phyloP scores from a whole-genome alignment of 2,329 filamentous ascomycete genomes.

The Rhytidhysteron rufulum region DNA sequence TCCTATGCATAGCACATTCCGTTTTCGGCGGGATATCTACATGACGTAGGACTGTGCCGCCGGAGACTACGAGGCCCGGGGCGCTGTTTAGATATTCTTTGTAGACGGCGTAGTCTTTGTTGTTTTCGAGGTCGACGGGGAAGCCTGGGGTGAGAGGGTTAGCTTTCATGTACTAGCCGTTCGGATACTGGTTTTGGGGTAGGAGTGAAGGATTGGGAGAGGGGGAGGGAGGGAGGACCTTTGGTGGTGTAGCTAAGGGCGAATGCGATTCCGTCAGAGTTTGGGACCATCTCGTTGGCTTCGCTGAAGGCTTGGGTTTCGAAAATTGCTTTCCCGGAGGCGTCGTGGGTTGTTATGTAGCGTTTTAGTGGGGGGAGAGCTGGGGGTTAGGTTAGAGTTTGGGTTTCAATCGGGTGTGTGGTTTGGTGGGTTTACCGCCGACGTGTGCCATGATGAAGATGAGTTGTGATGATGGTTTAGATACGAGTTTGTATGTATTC shows the following conservation, averaged over 20 bases:
- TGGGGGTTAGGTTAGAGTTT: too few species aligned
- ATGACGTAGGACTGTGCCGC: conserved; percentile 45
- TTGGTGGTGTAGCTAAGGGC: conserved; percentile 49
- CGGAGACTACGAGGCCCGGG: conserved; percentile 48
- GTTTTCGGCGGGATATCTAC: conserved; percentile 35
- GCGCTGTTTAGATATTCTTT: conserved; percentile 40
- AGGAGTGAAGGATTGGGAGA: too few species aligned
- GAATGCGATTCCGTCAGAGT: conserved; percentile 46
- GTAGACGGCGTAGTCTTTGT: conserved; percentile 47
- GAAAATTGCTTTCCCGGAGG: conserved; percentile 29
- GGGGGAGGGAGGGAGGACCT: too few species aligned
- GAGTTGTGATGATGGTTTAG: too few species aligned
- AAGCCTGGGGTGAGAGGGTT: too few species aligned
- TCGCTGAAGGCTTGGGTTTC: conserved; percentile 34
- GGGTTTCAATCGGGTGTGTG: too few species aligned
- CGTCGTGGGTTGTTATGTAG: conserved; percentile 27
- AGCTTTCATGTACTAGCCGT: too few species aligned
- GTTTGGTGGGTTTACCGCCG: too few species aligned
- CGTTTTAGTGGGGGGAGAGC: conserved; percentile 30
- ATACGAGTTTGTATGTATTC: too few species aligned
- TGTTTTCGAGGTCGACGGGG: conserved; percentile 44
- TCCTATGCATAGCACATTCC: conserved; percentile 39
- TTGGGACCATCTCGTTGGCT: conserved; percentile 32
- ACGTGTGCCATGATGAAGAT: conserved; percentile 28
- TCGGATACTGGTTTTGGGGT: too few species aligned